Evolutionary conservation across 2,329 filamentous ascomycete genomes (phyloP).

Genomic region (Hypoxylon sp.): DNA sequence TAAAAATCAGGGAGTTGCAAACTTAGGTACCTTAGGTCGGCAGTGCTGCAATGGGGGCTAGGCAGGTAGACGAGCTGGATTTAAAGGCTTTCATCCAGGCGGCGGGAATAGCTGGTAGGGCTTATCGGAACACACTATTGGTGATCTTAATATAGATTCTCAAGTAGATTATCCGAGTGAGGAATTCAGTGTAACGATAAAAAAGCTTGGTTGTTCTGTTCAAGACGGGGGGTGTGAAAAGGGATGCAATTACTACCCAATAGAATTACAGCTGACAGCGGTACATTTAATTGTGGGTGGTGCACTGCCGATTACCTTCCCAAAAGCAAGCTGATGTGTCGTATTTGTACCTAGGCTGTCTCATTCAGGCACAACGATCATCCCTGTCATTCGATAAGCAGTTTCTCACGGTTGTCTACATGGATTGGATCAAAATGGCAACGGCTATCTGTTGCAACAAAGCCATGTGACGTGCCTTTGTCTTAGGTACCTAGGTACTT

Average conservation of each 20-base stretch:
- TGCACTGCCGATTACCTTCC: neutral
- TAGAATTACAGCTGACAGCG: neutral
- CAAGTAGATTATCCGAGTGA: conserved; percentile 4
- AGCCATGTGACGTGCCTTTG: neutral
- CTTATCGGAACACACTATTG: conserved; percentile 5
- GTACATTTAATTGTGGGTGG: neutral
- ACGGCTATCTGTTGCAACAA: neutral
- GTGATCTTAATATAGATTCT: conserved; percentile 19
- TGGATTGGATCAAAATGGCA: neutral
- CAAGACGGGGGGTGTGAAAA: conserved; percentile 33
- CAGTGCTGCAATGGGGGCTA: neutral
- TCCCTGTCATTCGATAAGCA: neutral
- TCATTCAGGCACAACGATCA: neutral
- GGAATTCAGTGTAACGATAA: conserved; percentile 12
- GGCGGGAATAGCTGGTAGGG: neutral
- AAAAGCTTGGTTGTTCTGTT: conserved; percentile 26
- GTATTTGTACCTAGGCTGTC: neutral
- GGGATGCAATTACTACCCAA: conserved; percentile 14
- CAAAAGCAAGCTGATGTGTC: neutral
- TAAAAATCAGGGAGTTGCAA: too few relatives aligned
- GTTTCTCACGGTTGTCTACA: neutral
- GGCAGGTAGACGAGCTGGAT: neutral
- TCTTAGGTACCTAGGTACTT: too few relatives aligned
- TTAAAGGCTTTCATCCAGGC: neutral
- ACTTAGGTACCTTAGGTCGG: too few relatives aligned